Evolutionary conservation across 2,329 filamentous ascomycete genomes (phyloP).

Genomic region (Cyphellophora attinorum): DNA sequence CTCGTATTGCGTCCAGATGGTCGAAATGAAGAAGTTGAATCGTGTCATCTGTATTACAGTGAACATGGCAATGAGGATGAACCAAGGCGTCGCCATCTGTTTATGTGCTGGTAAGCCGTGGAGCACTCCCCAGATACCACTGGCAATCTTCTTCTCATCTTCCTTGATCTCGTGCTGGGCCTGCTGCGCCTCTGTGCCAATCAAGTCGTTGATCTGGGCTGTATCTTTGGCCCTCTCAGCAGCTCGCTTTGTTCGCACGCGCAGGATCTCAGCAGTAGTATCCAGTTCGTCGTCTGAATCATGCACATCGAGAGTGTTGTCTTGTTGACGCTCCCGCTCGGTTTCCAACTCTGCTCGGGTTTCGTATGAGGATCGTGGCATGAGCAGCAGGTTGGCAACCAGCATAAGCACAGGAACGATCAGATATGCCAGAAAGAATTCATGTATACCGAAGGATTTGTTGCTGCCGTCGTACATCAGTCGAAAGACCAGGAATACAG

Average conservation of each 20-base stretch:
- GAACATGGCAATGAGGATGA: conserved; percentile 69
- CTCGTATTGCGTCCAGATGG: conserved; percentile 70
- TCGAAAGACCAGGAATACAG: conserved; percentile 66
- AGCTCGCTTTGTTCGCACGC: conserved; percentile 44
- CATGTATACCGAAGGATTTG: conserved; percentile 34
- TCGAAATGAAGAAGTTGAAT: conserved; percentile 86
- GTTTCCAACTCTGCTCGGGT: conserved; percentile 68
- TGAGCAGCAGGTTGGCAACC: conserved; percentile 54
- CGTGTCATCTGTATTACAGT: conserved; percentile 64
- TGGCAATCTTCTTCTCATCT: conserved; percentile 58
- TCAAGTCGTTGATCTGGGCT: conserved; percentile 58
- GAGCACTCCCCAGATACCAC: conserved; percentile 76
- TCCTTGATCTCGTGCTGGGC: conserved; percentile 52
- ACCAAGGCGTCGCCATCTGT: conserved; percentile 76
- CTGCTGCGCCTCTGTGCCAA: conserved; percentile 54
- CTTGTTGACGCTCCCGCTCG: conserved; percentile 47
- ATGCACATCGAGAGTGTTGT: conserved; percentile 28
- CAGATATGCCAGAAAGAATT: conserved; percentile 66
- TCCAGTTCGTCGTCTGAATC: conserved; percentile 45
- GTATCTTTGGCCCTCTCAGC: conserved; percentile 53
- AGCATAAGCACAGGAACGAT: conserved; percentile 58
- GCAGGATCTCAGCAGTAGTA: conserved; percentile 35
- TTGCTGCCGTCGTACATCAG: conserved; percentile 55
- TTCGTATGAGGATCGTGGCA: conserved; percentile 66
- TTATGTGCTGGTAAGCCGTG: conserved; percentile 59